A percentile compares a stretch with the other conserved stretches of the same genome.
Evolutionary conservation across 495 filamentous ascomycete species (phyloP).

Genomic region (Eremomyces bilateralis): DNA sequence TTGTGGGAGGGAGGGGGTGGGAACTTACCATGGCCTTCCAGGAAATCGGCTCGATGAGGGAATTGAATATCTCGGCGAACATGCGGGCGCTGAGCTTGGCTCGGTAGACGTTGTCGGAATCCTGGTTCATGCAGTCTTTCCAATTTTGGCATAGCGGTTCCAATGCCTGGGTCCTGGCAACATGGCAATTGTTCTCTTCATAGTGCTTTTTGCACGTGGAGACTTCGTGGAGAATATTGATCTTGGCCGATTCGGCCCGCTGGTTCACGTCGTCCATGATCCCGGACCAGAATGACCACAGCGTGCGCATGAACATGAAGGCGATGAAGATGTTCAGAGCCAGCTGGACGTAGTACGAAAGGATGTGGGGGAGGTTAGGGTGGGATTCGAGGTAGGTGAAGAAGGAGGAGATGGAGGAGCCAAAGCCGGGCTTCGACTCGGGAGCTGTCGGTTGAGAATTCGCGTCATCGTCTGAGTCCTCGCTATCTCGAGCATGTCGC

Average conservation of each 20-base stretch:
- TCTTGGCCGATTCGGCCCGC: constrained; percentile 38
- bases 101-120: constrained; percentile 40
- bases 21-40: constrained; percentile 49
- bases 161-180: constrained; percentile 44
- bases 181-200: constrained; percentile 47
- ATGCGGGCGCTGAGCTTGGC: constrained; percentile 51
- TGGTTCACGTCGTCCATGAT: constrained; percentile 57
- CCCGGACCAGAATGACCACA: constrained; percentile 45
- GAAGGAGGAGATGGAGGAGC: constrained; percentile 34
- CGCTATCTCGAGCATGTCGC: constrained; percentile 1
- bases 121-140: constrained; percentile 67
- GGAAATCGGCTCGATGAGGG: constrained; percentile 47
- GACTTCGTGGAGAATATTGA: constrained; percentile 50
- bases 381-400: constrained; percentile 53
- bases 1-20: too few species aligned
- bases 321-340: constrained; percentile 56
- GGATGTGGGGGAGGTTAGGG: constrained; percentile 63
- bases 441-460: constrained; percentile 5
- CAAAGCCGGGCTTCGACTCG: constrained; percentile 9
- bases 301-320: constrained; percentile 40
- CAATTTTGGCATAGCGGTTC: constrained; percentile 52
- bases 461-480: not conserved
- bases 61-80: constrained; percentile 61
- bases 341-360: constrained; percentile 71
- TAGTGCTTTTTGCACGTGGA: constrained; percentile 45